phyloP scores from a whole-genome alignment of 2,329 filamentous ascomycete species.

The Cercospora sp. region DNA sequence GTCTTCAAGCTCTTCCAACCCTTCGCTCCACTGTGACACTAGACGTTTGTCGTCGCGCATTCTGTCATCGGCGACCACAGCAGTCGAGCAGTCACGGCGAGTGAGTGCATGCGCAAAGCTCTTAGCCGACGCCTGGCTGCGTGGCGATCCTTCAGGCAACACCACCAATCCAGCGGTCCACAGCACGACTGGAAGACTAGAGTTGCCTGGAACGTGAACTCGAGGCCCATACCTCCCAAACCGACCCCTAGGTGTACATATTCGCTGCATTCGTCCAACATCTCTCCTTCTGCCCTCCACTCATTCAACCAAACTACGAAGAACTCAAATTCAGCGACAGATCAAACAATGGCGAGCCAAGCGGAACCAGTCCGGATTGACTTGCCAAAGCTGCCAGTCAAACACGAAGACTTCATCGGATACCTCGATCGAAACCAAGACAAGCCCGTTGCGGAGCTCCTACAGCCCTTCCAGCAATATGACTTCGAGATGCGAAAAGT shows the following conservation, averaged over 20 bases:
- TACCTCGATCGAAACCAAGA: conserved; percentile 59
- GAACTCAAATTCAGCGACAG: conserved; percentile 2
- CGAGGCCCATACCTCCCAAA: background rate
- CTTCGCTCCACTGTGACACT: background rate
- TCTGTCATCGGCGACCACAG: background rate
- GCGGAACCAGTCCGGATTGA: conserved; percentile 20
- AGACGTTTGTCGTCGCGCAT: background rate
- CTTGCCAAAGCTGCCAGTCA: conserved; percentile 42
- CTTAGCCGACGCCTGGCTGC: background rate
- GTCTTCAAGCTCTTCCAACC: background rate
- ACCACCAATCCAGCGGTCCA: background rate
- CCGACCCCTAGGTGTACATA: background rate
- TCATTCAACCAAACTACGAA: background rate
- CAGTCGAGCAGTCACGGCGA: background rate
- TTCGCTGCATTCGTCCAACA: background rate
- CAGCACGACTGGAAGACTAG: background rate
- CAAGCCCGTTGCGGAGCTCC: conserved; percentile 57
- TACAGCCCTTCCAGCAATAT: conserved; percentile 67
- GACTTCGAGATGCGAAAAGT: conserved; percentile 66
- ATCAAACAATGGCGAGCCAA: conserved; percentile 18
- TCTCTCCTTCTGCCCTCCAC: background rate
- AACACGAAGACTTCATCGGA: conserved; percentile 46
- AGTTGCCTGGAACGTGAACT: background rate
- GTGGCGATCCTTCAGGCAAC: background rate
- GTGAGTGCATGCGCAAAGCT: background rate